Conservation (phyloP, 2,329 filamentous ascomycete species). For the Alternaria sp. region DNA sequence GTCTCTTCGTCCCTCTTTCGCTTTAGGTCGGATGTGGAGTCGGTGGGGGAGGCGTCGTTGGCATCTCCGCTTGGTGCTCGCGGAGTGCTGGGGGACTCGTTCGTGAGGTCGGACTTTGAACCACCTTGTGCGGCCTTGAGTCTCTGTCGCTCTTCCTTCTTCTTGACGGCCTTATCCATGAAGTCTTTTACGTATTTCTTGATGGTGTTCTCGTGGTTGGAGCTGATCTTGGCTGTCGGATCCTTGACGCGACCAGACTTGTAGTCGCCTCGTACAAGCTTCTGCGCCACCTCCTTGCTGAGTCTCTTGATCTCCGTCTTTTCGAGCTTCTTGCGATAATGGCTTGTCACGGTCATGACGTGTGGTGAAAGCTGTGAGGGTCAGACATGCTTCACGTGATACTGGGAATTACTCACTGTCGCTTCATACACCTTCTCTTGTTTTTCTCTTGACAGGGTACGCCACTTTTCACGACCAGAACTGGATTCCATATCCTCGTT, state of each 20-base stretch:
- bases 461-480: slow-evolving; percentile 69
- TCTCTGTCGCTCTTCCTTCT: slow-evolving; percentile 67
- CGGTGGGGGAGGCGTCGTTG: slow-evolving; percentile 28
- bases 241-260: slow-evolving; percentile 87
- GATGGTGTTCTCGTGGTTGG: slow-evolving; percentile 81
- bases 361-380: slow-evolving; percentile 74
- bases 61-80: slow-evolving; percentile 5
- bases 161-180: slow-evolving; percentile 82
- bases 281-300: slow-evolving; percentile 78
- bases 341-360: slow-evolving; percentile 84
- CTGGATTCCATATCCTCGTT: slow-evolving; percentile 63
- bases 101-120: slow-evolving; percentile 20
- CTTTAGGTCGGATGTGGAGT: slow-evolving; percentile 43
- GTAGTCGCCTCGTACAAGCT: slow-evolving; percentile 88
- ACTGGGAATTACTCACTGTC: slow-evolving; percentile 66
- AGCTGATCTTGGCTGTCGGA: slow-evolving; percentile 72
- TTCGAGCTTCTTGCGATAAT: slow-evolving; percentile 84
- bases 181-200: slow-evolving; percentile 85
- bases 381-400: slow-evolving; percentile 7
- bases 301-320: slow-evolving; percentile 75
- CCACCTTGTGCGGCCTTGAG: slow-evolving; percentile 56
- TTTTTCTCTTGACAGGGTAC: slow-evolving; percentile 74
- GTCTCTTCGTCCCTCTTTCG: slow-evolving; percentile 47
- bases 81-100: slow-evolving; percentile 29
- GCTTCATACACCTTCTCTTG: slow-evolving; percentile 96